These are phyloP conservation scores for Parascedosporium putredinis DNA, from an alignment of 2,329 filamentous ascomycete species.

Conservation along the genomic window DNA sequence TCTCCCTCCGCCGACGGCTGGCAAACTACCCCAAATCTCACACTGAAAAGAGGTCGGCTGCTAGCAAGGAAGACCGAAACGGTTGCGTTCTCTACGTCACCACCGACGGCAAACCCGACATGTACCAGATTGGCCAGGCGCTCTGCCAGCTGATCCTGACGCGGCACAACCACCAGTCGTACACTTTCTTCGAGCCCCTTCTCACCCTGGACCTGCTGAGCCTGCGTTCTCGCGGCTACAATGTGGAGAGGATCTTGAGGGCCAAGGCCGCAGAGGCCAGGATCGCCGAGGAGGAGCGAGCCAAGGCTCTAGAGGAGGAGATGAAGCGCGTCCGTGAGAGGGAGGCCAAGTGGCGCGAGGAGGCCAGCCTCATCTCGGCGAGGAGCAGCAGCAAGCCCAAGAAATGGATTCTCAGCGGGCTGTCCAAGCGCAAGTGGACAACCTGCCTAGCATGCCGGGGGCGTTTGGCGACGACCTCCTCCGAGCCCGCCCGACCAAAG, in stretches of 20 bases:
- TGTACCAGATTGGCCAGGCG: constrained; percentile 87
- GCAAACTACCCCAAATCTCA: constrained; percentile 55
- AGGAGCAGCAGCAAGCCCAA: constrained; percentile 8
- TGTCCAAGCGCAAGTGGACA: constrained; percentile 20
- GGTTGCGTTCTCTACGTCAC: constrained; percentile 68
- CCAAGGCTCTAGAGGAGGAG: constrained; percentile 64
- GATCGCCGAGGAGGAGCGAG: constrained; percentile 73
- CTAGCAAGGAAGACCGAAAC: constrained; percentile 41
- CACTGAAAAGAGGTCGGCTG: constrained; percentile 66
- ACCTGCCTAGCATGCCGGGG: constrained; percentile 55
- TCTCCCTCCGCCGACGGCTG: constrained; percentile 69
- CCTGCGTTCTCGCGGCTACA: constrained; percentile 81
- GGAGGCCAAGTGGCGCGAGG: constrained; percentile 1
- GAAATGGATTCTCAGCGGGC: constrained; percentile 27
- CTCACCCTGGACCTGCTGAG: constrained; percentile 75
- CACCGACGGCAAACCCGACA: constrained; percentile 56
- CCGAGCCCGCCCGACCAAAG: constrained; percentile 23
- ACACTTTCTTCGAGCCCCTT: constrained; percentile 83
- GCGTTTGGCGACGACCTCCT: constrained; percentile 55
- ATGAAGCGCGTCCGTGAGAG: constrained; percentile 53
- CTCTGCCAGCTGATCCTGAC: constrained; percentile 71
- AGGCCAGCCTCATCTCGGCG: neutral
- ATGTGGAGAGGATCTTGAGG: constrained; percentile 86
- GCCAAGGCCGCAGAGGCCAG: constrained; percentile 80
- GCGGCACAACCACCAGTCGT: constrained; percentile 78